Base-by-base conservation (phyloP, 2,329 filamentous ascomycete genomes). In the Penicillium italicum region DNA sequence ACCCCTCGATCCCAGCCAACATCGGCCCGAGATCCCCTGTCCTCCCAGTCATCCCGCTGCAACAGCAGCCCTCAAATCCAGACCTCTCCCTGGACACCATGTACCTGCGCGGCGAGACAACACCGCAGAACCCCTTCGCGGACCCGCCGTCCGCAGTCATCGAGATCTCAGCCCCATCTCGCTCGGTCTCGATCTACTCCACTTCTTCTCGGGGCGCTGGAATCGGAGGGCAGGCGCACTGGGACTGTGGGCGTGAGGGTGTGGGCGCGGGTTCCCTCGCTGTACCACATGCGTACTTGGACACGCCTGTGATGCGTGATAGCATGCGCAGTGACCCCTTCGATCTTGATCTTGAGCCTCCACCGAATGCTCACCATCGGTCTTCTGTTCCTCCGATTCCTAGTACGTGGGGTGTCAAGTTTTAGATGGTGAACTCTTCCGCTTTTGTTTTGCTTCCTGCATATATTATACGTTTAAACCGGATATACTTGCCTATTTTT, bases 291-390 rank as follows among this genome's bases (percentile, higher is more conserved):
- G 16, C 8, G 1, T 43, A 51, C 7, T 55, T 59, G 9, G 53
- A 57, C 28, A 33, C 55, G 28, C 41, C 55, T 4, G 43, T 60
- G 49, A 56, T 40, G 43, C 63, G 60, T 12, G 54, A 61, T 18
- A 72, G 65, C 43, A 66, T 61, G 20, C 65, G 68, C 33, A 72
- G 70, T 52, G 66, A 75, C 36, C 68, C 72, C 0, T 75, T 74
- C 46, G 72, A 75, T 52, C 48, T 54, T 30, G 51, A 54, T 30
- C 53, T 74, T 30, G 69, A 74, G 50, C 38, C 58, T 43, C 61
- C 64, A 8, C 46, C 61, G 18, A 51, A 80, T 64, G 18, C 78
- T 76, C 58, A 62, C 20, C 50, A 61, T 20, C 49, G 50, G 40
- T 43, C 56, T 40, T 37, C 43, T 14, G 45, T 50, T 42, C 56